These are phyloP conservation scores for Sclerotinia sclerotiorum DNA, from an alignment of 2,329 filamentous ascomycete species.

Conservation along the genomic window DNA sequence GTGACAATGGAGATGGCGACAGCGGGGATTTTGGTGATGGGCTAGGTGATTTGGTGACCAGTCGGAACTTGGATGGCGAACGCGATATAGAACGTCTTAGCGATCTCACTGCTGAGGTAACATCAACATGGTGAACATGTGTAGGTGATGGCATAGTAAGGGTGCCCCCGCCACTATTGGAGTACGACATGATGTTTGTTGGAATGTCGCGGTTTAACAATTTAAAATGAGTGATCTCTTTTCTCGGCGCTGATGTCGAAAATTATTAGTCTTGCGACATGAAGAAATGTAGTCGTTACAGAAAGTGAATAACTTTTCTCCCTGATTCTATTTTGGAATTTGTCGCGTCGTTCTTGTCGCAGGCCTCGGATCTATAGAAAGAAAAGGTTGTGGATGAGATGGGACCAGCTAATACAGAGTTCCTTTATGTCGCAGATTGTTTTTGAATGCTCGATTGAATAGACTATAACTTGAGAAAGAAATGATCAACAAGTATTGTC, in stretches of 20 bases:
- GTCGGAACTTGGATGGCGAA: constrained; percentile 86
- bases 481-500: constrained; percentile 20
- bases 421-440: constrained; percentile 15
- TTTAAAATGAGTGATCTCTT: constrained; percentile 17
- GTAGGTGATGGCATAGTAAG: constrained; percentile 86
- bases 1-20: constrained; percentile 57
- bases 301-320: constrained; percentile 22
- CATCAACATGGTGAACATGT: constrained; percentile 77
- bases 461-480: constrained; percentile 15
- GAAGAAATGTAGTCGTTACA: constrained; percentile 11
- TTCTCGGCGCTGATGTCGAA: constrained; percentile 9
- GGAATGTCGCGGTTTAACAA: constrained; percentile 32
- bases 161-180: constrained; percentile 66
- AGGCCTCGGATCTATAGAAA: not conserved
- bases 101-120: constrained; percentile 77
- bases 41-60: constrained; percentile 50
- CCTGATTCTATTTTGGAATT: not conserved
- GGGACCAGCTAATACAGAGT: constrained; percentile 11
- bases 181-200: constrained; percentile 53
- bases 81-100: constrained; percentile 84
- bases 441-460: constrained; percentile 52
- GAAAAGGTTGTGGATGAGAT: constrained; percentile 8
- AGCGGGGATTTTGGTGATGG: constrained; percentile 55
- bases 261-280: constrained; percentile 24
- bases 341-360: constrained; percentile 13